phyloP scores from a whole-genome alignment of 805 yeast genomes.

The Clavispora santaluciae region DNA sequence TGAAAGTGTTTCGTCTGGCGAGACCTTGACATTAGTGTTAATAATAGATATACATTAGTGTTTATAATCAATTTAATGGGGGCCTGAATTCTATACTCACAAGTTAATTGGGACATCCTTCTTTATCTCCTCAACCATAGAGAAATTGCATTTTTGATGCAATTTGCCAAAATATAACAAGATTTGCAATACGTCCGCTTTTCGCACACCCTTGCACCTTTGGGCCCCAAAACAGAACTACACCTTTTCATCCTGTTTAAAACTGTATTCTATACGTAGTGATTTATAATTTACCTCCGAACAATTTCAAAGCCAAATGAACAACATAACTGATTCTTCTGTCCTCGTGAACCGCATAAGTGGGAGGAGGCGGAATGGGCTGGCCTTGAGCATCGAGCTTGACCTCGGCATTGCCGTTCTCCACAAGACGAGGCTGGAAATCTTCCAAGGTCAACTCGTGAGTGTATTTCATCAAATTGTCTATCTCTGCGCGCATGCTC shows the following conservation, averaged over 20 bases:
- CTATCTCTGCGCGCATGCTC: conserved; percentile 58
- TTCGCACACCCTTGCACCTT: too few species aligned
- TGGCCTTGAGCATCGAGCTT: conserved; percentile 15
- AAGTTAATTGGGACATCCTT: too few species aligned
- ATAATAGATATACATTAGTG: too few species aligned
- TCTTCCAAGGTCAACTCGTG: conserved; percentile 52
- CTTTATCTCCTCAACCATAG: too few species aligned
- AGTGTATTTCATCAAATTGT: conserved; percentile 52
- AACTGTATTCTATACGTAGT: neutral
- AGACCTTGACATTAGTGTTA: too few species aligned
- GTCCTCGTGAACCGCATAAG: conserved; percentile 44
- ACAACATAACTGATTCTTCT: conserved; percentile 62
- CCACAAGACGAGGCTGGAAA: conserved; percentile 39
- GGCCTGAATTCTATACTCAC: too few species aligned
- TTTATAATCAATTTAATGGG: too few species aligned
- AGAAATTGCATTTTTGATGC: too few species aligned
- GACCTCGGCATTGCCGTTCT: conserved; percentile 7
- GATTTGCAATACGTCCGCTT: too few species aligned
- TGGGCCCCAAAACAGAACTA: too few species aligned
- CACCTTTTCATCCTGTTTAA: neutral
- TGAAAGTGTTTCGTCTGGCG: too few species aligned
- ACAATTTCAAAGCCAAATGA: conserved; percentile 56
- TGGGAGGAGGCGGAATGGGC: conserved; percentile 12
- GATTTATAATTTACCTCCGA: conserved; percentile 51
- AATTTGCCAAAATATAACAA: too few species aligned